Base-by-base conservation (phyloP, 2,329 filamentous ascomycete species). In the Stromatinia cepivora region DNA sequence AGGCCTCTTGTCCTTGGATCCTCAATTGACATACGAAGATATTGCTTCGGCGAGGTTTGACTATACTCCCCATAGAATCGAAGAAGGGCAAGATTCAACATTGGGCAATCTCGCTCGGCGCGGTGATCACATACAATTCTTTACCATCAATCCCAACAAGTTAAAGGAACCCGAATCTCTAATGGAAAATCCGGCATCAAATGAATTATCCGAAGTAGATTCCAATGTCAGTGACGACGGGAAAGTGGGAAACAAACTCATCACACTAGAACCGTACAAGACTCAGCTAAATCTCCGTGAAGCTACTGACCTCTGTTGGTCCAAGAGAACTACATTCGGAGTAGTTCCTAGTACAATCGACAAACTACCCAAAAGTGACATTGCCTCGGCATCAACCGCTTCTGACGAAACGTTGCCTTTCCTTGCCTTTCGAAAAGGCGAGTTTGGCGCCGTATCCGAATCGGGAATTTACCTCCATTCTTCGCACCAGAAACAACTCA, bases 1-100 rank as follows among this genome's bases (percentile, higher is more conserved):
- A 75, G 92, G 92, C 0, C 81, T 96, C 0, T 81, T 96, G 4
- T 92, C 92, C 8, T 83, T 96, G 5, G 92, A 95, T 76, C 91
- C 92, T 4, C 85, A 92, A 72, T 84, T 82, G 22, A 82, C 78
- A 28, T 86, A 86, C 74, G 81, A 80, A n/a, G 74, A 81, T 25
- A 77, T 82, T 10, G 83, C 84, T 52, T 81, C 87, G 46, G 83
- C 86, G 28, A 81, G 83, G 65, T 81, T 89, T 73, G 80, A 85
- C 48, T 87, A 88, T 71, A 69, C 66, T 4, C 53, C 66, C 39
- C 67, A 59, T 28, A 78, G 71, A 31, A 70, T 77, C 34, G 76
- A 78, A 58, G 76, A 79, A 22, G 73, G 77, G 25, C 76, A 79
- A 62, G 72, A 73, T 25, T 75, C 72, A 77, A 58, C 81, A 74